Percentiles rank a stretch among this genome's conserved stretches.
Evolutionary conservation across 2,329 filamentous ascomycete species (phyloP).

Genomic region (Aspergillus flavus): DNA sequence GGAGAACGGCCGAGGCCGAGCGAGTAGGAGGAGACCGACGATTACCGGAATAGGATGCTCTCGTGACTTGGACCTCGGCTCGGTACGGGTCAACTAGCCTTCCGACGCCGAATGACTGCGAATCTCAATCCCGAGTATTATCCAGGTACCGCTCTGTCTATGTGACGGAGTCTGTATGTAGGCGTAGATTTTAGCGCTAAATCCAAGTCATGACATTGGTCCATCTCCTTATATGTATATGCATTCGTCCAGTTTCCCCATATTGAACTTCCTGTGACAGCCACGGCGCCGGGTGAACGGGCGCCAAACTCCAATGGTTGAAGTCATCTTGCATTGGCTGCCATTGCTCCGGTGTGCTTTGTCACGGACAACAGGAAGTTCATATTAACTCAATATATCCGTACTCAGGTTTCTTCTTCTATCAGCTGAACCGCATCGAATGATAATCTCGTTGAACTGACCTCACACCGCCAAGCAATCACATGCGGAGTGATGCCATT

Average conservation of each 20-base stretch:
- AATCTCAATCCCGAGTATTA: neutral
- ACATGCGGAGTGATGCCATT: neutral
- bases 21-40: slow-evolving; percentile 2
- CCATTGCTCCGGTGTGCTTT: slow-evolving; percentile 9
- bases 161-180: neutral
- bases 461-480: slow-evolving; percentile 5
- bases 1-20: slow-evolving; percentile 10
- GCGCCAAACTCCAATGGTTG: slow-evolving; percentile 12
- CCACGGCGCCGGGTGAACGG: slow-evolving; percentile 17
- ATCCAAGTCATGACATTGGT: neutral
- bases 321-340: neutral
- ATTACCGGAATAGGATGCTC: neutral
- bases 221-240: neutral
- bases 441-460: neutral
- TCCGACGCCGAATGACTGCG: neutral
- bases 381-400: neutral
- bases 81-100: slow-evolving; percentile 20
- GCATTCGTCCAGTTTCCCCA: neutral
- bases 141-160: neutral
- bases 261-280: neutral
- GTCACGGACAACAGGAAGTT: slow-evolving; percentile 11
- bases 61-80: slow-evolving; percentile 29
- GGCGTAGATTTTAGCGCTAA: neutral
- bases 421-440: neutral
- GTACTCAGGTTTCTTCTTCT: neutral